Conservation (phyloP, 768 basidiomycete species). For the Trametopsis cervina region DNA sequence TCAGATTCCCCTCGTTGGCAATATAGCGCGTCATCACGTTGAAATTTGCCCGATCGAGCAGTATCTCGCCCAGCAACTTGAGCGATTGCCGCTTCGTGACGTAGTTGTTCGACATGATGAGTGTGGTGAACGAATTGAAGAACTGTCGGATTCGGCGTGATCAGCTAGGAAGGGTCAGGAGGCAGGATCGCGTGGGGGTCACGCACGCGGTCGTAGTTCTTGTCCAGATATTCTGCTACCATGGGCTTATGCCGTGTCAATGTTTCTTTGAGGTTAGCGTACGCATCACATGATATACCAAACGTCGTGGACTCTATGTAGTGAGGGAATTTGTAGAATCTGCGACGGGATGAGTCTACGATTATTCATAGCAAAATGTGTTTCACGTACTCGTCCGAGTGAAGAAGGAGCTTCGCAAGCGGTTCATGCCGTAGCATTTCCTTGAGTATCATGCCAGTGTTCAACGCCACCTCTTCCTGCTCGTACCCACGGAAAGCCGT, state of each 20-base stretch:
- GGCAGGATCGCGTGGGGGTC: neutral
- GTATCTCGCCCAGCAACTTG: slow-evolving; percentile 95
- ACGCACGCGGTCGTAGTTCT: slow-evolving; percentile 90
- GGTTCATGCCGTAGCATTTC: slow-evolving; percentile 96
- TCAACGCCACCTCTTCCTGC: slow-evolving; percentile 93
- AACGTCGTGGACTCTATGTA: slow-evolving; percentile 98
- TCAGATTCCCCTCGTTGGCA: slow-evolving; percentile 88
- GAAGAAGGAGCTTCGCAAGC: slow-evolving; percentile 79
- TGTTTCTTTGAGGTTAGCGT: slow-evolving; percentile 96
- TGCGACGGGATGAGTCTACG: no score
- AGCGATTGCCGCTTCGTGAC: slow-evolving; percentile 99
- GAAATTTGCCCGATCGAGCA: slow-evolving; percentile 97
- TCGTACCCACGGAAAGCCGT: slow-evolving; percentile 86
- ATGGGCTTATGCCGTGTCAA: slow-evolving; percentile 95
- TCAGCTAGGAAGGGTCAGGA: slow-evolving; percentile 3
- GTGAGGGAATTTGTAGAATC: slow-evolving; percentile 94
- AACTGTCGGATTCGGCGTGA: slow-evolving; percentile 74
- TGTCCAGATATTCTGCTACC: slow-evolving; percentile 95
- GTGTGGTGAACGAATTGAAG: slow-evolving; percentile 89
- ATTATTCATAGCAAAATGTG: no score
- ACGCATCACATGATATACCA: slow-evolving; percentile 96
- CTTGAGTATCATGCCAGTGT: slow-evolving; percentile 95
- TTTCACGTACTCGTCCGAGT: slow-evolving; percentile 91
- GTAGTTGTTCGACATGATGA: slow-evolving; percentile 92
- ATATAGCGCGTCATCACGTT: slow-evolving; percentile 98